Conservation (phyloP, 2,329 filamentous ascomycete species). For the Alternaria sp. region DNA sequence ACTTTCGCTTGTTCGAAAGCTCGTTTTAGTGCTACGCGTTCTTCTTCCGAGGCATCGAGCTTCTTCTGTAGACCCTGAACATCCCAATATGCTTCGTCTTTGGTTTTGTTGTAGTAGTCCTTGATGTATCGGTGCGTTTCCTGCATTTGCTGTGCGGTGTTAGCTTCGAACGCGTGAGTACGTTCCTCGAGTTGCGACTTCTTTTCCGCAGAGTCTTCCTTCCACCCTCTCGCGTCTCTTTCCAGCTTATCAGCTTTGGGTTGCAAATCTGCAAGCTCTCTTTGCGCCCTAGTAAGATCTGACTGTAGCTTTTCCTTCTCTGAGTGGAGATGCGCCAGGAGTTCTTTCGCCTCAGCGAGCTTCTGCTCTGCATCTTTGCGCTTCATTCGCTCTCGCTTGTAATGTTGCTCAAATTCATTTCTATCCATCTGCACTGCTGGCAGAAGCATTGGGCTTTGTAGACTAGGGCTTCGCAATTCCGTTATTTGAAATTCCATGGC, state of each 20-base stretch:
- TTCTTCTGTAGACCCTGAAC: constrained; percentile 14
- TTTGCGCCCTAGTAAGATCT: background rate
- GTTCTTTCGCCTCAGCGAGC: background rate
- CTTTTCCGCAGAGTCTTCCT: constrained; percentile 7
- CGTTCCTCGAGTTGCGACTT: constrained; percentile 10
- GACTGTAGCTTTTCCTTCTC: constrained; percentile 9
- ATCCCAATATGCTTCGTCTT: constrained; percentile 16
- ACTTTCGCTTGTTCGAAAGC: constrained; percentile 8
- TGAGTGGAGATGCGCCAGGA: background rate
- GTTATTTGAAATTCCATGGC: background rate
- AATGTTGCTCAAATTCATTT: background rate
- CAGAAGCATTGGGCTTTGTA: constrained; percentile 1
- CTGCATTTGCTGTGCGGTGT: background rate
- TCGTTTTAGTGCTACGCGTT: background rate
- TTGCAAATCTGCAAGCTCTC: constrained; percentile 1
- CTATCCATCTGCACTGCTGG: background rate
- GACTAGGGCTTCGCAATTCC: background rate
- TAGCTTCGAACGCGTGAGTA: constrained; percentile 5
- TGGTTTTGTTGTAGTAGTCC: constrained; percentile 20
- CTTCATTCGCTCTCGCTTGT: constrained; percentile 1
- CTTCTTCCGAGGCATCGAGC: constrained; percentile 12
- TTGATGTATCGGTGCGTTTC: constrained; percentile 20
- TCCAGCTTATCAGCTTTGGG: background rate
- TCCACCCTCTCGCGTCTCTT: background rate
- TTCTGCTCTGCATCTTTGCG: background rate